Evolutionary conservation across 106 monocot species (phyloP), one percentile per base, ranked within the genome.

Genomic region (Posidonia australis): DNA sequence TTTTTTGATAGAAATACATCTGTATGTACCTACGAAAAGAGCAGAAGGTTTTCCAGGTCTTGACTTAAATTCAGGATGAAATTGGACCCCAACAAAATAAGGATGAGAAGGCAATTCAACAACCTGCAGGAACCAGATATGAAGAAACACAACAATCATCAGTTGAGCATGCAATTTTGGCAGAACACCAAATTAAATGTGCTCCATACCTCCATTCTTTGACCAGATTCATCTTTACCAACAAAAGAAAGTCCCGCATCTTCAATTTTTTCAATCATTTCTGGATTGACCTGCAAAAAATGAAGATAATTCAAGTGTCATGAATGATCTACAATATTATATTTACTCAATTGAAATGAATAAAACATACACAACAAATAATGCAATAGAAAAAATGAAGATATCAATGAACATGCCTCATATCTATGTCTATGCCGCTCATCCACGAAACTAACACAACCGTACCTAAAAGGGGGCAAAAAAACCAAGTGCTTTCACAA

Each of bases 1-100:
- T 7, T 32, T 24, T 57, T 26, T 0, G 10, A 28, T 16, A 30
- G 59, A 28, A 28, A 30, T 18, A 10, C 23, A 20, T 60, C 21
- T 14, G 16, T 58, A 28, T 13, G 67, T 78, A 96, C 94, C 94
- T 61, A 77, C 71, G 43, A 90, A 96, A 21, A 77, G 80, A 28
- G 90, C 71, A 58, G 96, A 90, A 3, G 98, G 91, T 72, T 80
- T 85, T 69, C 80, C 84, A 61, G 90, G 98, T 69, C 90, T 85
- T 27, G 98, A 99, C 66, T 87, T 99, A 73, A 79, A 99, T 66
- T 99, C 98, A 19, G 98, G 98, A 79, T 99, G 98, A 65, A 91
- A 99, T 59, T 99, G 98, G 53, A 85, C 91, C 19, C 91, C 98
- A 46, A 99, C 63, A 67, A 75, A 99, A 69, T 79, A 99, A 24